Evolutionary conservation across 1,284 basidiomycete genomes (phyloP), one percentile per base, ranked within the genome.

Genomic region (Coriolopsis trogii): DNA sequence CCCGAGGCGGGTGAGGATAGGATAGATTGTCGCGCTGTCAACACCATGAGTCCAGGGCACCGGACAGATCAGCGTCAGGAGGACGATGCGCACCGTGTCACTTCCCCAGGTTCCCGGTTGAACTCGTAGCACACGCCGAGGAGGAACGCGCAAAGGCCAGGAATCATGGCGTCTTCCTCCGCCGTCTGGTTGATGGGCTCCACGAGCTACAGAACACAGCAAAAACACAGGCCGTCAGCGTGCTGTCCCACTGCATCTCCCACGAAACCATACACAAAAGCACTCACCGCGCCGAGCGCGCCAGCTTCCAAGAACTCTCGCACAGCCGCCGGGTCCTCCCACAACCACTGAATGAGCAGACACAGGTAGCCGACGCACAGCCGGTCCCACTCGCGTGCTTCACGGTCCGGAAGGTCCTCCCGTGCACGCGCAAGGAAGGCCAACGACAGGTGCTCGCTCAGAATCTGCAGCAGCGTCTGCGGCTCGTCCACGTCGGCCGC

Each of bases 111-210:
- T 63, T 96, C 91, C 37, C 91, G 84, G 68, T 97, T 93, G 75
- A 90, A 97, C 71, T 97, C 94, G 69, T 99, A 99, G 69, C 93
- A 93, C 30, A 93, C 80, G 16, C 95, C 96, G 6, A 99, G 82
- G 4, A 98, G 75, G 77, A 98, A 96, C 0, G 93, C 88, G 49
- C 93, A 94, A 5, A 99, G 77, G 1, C 93, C 94, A 53, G 96
- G 95, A 3, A 98, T 85, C 20, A 98, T 75, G 3, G 87, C 83
- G 65, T 98, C 95, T 4, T 85, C 80, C 41, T 95, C 94, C 4
- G 87, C 85, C 0, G 86, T 85, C 71, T 96, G 94, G 46, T 95
- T 95, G 56, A 97, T 91, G 1, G 94, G 94, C 68, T 97, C 95
- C 18, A 97, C 93, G 16, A 96, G 79, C 93, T 95, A 50, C 18